A percentile compares a stretch with the other conserved stretches of the same genome.
Evolutionary conservation across 805 yeast genomes (phyloP).

Genomic region (Kluyveromyces wickerhamii): DNA sequence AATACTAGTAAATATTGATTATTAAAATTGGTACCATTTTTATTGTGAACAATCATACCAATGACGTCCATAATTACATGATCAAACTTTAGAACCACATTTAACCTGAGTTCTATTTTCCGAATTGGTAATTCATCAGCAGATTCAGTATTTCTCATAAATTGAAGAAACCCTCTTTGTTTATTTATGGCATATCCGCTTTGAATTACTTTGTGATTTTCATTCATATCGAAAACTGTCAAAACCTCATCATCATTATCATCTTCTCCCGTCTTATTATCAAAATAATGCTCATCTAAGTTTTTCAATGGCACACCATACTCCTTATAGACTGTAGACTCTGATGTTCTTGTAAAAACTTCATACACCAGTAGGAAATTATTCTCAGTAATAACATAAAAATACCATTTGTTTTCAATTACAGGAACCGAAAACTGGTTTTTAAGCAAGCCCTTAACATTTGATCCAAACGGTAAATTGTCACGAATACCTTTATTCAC

Average conservation of each 20-base stretch:
- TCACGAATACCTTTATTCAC: slow-evolving; percentile 10
- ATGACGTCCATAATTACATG: slow-evolving; percentile 21
- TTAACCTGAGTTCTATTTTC: slow-evolving; percentile 24
- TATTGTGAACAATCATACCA: slow-evolving; percentile 18
- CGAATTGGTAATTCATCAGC: slow-evolving; percentile 26
- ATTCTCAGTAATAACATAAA: slow-evolving; percentile 25
- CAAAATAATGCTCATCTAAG: slow-evolving; percentile 8
- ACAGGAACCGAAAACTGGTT: slow-evolving; percentile 7
- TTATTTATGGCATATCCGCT: slow-evolving; percentile 27
- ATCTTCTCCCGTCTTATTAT: slow-evolving; percentile 12
- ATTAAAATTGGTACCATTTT: slow-evolving; percentile 12
- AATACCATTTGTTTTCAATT: slow-evolving; percentile 15
- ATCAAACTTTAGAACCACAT: slow-evolving; percentile 28
- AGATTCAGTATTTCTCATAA: slow-evolving; percentile 16
- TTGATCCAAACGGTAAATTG: slow-evolving; percentile 7
- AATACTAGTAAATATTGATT: slow-evolving; percentile 22
- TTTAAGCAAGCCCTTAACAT: slow-evolving; percentile 13
- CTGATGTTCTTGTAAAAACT: slow-evolving; percentile 18
- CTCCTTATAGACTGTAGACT: slow-evolving; percentile 18
- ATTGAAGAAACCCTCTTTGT: slow-evolving; percentile 25
- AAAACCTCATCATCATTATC: slow-evolving; percentile 25
- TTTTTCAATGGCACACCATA: slow-evolving; percentile 25
- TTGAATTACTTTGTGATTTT: slow-evolving; percentile 26
- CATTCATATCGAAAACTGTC: slow-evolving; percentile 26
- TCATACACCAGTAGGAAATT: slow-evolving; percentile 27